These are phyloP conservation scores for Naganishia sp. DNA, from an alignment of 1,284 basidiomycete genomes.

Conservation along the genomic window DNA sequence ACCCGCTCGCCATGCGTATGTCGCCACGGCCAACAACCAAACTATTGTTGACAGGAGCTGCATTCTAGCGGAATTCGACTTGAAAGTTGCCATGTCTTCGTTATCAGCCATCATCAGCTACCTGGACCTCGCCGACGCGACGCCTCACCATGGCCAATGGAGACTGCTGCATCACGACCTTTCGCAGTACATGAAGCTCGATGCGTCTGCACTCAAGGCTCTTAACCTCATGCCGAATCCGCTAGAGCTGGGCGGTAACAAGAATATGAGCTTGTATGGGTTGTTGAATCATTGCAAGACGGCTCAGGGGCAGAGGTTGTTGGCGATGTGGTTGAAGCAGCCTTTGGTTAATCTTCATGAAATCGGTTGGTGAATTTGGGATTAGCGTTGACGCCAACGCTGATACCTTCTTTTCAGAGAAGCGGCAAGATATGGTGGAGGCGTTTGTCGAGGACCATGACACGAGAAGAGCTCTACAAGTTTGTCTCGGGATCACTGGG, in stretches of 20 bases:
- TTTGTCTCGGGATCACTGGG: conserved; percentile 42
- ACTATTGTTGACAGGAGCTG: background rate
- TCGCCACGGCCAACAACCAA: conserved; percentile 36
- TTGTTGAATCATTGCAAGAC: conserved; percentile 95
- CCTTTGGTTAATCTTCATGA: conserved; percentile 92
- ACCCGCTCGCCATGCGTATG: conserved; percentile 57
- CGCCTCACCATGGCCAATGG: conserved; percentile 79
- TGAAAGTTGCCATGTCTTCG: conserved; percentile 76
- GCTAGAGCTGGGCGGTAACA: conserved; percentile 60
- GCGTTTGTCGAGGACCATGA: conserved; percentile 78
- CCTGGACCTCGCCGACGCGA: conserved; percentile 77
- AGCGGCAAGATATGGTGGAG: conserved; percentile 84
- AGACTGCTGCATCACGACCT: conserved; percentile 84
- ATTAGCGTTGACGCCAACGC: background rate
- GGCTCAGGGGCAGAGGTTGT: conserved; percentile 85
- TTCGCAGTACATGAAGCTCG: conserved; percentile 91
- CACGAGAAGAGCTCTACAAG: conserved; percentile 71
- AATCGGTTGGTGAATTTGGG: conserved; percentile 66
- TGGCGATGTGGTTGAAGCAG: conserved; percentile 95
- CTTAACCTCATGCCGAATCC: conserved; percentile 80
- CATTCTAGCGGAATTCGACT: conserved; percentile 69
- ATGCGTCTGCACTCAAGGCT: conserved; percentile 89
- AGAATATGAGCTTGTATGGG: conserved; percentile 85
- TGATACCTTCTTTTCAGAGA: conserved; percentile 58
- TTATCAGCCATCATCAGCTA: conserved; percentile 81